Base-by-base conservation (phyloP, 1,284 basidiomycete genomes). In the Cutaneotrichosporon curvatum region DNA sequence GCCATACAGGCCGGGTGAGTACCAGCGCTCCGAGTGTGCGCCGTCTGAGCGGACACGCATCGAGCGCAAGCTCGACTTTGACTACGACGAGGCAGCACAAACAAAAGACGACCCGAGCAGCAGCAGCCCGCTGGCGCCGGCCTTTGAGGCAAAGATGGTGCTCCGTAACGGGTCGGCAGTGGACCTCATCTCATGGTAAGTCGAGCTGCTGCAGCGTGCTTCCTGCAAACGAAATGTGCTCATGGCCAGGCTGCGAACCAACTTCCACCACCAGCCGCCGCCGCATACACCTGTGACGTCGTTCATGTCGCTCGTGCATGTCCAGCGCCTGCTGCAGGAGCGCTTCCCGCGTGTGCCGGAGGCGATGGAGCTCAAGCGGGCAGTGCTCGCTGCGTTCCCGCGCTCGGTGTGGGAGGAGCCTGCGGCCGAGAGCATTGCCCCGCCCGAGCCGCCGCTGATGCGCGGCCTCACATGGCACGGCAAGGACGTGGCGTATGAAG, bases 71-170 rank as follows among this genome's bases (percentile, higher is more conserved):
- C 47, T 64, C 14, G 62, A 62, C 32, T 62, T 59, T 30, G 61
- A 62, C 38, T 59, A 60, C 32, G 59, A 64, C 20, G 50, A 36
- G 10, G 35, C 37, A 1, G 20, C 36, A 11, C 47, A 47, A 3
- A 39, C 40, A 16, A 43, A 43, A 20, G 46, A 46, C 40, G 53
- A 50, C 35, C 31, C 35, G 15, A 8, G n/a, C 16, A 51, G 52
- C 41, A 56, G 52, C n/a, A 53, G 50, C 10, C 63, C 63, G 0
- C 45, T 69, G 4, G 60, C 56, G 14, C 61, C 65, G 14, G 60
- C 67, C 1, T 69, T 69, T 37, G 60, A 67, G 43, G 62, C 65
- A 19, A 66, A 66, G 48, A 65, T 67, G 67, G 61, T 67, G 4
- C 47, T 67, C 32, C 51, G 63, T 28, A 69, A 65, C 34, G 67